These are phyloP conservation scores for Cordyceps cateniannulata DNA, from an alignment of 2,329 filamentous ascomycete species.

Conservation along the genomic window DNA sequence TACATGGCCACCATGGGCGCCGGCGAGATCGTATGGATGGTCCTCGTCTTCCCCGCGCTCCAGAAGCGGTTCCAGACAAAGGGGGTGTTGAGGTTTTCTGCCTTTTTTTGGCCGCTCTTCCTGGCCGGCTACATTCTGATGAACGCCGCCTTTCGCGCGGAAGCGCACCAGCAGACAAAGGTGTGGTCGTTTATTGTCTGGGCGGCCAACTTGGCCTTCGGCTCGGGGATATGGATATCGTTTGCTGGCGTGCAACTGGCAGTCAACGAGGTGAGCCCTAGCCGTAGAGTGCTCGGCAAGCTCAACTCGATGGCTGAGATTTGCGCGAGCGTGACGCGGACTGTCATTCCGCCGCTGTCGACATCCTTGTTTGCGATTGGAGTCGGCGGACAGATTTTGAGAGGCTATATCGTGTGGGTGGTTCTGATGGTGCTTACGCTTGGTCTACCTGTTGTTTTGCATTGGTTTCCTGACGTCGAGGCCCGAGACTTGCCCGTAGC, in stretches of 20 bases:
- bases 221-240: neutral
- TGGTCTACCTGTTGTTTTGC: neutral
- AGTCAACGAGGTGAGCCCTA: neutral
- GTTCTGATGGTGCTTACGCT: neutral
- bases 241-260: neutral
- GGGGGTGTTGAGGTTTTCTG: conserved; percentile 53
- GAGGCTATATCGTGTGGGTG: neutral
- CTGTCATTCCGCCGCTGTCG: neutral
- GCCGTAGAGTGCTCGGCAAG: neutral
- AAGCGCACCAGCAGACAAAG: too few relatives aligned
- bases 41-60: conserved; percentile 61
- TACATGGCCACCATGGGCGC: conserved; percentile 58
- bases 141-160: conserved; percentile 33
- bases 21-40: conserved; percentile 64
- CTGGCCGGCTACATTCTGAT: conserved; percentile 53
- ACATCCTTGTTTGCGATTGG: neutral
- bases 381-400: neutral
- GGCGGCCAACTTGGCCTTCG: neutral
- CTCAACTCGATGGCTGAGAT: neutral
- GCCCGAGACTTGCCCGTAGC: too few relatives aligned
- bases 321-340: neutral
- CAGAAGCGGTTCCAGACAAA: conserved; percentile 62
- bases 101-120: conserved; percentile 53
- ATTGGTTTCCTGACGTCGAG: neutral
- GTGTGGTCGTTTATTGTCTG: neutral